Percentiles rank a stretch among this genome's conserved stretches.
These are phyloP conservation scores for Penicillium lividum DNA, from an alignment of 495 filamentous ascomycete species.

Conservation along the genomic window DNA sequence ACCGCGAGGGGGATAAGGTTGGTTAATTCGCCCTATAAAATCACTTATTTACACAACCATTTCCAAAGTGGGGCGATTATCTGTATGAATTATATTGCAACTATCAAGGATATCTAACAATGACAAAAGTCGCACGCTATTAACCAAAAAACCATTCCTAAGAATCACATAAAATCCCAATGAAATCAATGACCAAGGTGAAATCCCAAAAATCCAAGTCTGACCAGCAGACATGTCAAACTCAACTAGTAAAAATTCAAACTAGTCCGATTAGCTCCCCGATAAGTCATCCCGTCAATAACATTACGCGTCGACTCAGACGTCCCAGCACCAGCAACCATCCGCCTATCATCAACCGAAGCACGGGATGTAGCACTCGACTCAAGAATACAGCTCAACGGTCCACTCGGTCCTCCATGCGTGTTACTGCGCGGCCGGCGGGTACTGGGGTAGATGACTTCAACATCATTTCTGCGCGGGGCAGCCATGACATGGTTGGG, in stretches of 20 bases:
- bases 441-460: slow-evolving; percentile 39
- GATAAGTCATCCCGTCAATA: slow-evolving; percentile 35
- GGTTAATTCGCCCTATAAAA: too few relatives aligned
- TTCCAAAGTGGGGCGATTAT: too few relatives aligned
- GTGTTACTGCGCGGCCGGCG: slow-evolving; percentile 42
- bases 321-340: background rate
- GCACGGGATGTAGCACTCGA: slow-evolving; percentile 20
- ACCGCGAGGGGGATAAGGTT: too few relatives aligned
- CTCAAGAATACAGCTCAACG: slow-evolving; percentile 41
- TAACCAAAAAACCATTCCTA: background rate
- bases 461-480: slow-evolving; percentile 35
- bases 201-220: slow-evolving; percentile 12
- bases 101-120: background rate
- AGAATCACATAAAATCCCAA: slow-evolving; percentile 4
- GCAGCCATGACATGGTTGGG: slow-evolving; percentile 22
- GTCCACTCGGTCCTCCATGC: slow-evolving; percentile 27
- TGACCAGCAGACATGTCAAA: slow-evolving; percentile 25
- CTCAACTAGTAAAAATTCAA: slow-evolving; percentile 24
- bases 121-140: background rate
- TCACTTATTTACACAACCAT: too few relatives aligned
- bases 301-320: slow-evolving; percentile 18
- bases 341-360: slow-evolving; percentile 28
- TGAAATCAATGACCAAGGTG: slow-evolving; percentile 12
- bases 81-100: too few relatives aligned
- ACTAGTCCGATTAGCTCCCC: slow-evolving; percentile 39